Percentiles rank a stretch among this genome's conserved stretches.
phyloP scores from a whole-genome alignment of 176 grass and related monocot genomes.

The Avena sativa region DNA sequence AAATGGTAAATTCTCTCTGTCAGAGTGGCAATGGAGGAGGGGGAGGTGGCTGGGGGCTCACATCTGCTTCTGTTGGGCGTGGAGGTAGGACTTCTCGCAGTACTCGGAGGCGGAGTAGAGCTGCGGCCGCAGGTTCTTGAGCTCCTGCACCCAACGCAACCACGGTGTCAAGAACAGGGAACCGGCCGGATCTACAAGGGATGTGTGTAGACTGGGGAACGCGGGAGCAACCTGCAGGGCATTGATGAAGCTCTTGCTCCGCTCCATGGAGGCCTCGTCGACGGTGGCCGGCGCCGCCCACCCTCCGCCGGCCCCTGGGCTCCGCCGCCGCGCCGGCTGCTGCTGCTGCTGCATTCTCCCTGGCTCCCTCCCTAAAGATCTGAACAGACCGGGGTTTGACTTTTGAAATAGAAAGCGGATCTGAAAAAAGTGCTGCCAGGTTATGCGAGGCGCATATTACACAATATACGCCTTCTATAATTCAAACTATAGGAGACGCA shows the following conservation, averaged over 20 bases:
- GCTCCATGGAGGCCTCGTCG: slow-evolving; percentile 94
- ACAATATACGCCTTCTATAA: no score
- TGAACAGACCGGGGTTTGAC: no score
- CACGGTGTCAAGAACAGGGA: slow-evolving; percentile 26
- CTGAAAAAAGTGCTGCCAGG: no score
- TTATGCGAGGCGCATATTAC: no score
- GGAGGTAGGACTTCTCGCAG: slow-evolving; percentile 94
- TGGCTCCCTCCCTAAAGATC: neutral
- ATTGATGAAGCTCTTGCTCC: slow-evolving; percentile 98
- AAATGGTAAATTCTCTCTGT: neutral
- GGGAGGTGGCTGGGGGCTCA: slow-evolving; percentile 38
- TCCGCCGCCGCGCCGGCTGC: slow-evolving; percentile 34
- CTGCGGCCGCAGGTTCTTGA: slow-evolving; percentile 96
- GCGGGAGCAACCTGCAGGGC: slow-evolving; percentile 68
- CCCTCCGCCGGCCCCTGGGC: slow-evolving; percentile 9
- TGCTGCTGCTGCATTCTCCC: slow-evolving; percentile 42
- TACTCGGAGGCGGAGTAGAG: slow-evolving; percentile 97
- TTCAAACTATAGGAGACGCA: no score
- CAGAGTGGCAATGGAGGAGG: slow-evolving; percentile 2
- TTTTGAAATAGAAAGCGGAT: no score
- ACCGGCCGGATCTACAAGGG: slow-evolving; percentile 19
- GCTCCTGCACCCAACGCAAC: slow-evolving; percentile 62
- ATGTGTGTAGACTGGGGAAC: slow-evolving; percentile 38
- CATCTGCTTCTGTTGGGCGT: slow-evolving; percentile 88
- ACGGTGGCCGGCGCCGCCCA: slow-evolving; percentile 54